Percentiles rank a stretch among this genome's conserved stretches.
Evolutionary conservation across 1,139 yeast species (phyloP).

Genomic region (Debaryomyces subglobosus): DNA sequence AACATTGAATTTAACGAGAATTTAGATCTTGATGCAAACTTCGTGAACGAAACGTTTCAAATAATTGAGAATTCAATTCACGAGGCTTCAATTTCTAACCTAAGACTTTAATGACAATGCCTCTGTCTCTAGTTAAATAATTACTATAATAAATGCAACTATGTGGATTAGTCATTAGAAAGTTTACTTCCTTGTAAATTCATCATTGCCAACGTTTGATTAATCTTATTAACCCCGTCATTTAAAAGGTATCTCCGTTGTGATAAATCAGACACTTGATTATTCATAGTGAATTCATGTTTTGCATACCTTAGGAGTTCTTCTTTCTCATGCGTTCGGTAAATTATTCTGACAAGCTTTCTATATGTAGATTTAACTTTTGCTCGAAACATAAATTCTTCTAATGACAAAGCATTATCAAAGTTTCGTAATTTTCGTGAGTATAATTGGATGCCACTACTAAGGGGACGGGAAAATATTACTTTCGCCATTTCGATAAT

Average conservation of each 20-base stretch:
- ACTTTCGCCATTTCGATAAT: not conserved
- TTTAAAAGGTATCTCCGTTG: constrained; percentile 44
- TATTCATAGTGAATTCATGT: constrained; percentile 37
- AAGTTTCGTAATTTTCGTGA: constrained; percentile 6
- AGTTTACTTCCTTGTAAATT: constrained; percentile 17
- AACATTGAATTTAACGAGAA: constrained; percentile 8
- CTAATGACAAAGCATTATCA: constrained; percentile 32
- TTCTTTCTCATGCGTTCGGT: constrained; percentile 39
- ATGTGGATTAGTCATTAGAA: not conserved
- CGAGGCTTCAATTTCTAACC: constrained; percentile 17
- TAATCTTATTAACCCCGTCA: constrained; percentile 34
- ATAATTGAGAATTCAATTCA: constrained; percentile 20
- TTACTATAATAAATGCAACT: not conserved
- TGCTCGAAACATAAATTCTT: constrained; percentile 45
- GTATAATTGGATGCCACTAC: not conserved
- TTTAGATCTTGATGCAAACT: constrained; percentile 14
- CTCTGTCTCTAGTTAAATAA: not conserved
- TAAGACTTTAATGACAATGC: constrained; percentile 12
- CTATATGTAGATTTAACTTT: constrained; percentile 38
- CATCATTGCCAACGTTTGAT: constrained; percentile 30
- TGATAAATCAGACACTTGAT: constrained; percentile 31
- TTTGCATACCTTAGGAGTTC: constrained; percentile 39
- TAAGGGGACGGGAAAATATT: not conserved
- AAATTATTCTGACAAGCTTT: constrained; percentile 35
- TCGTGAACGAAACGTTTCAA: constrained; percentile 13